Base-by-base conservation (phyloP, 805 yeast genomes). In the Lipomyces chichibuensis region DNA sequence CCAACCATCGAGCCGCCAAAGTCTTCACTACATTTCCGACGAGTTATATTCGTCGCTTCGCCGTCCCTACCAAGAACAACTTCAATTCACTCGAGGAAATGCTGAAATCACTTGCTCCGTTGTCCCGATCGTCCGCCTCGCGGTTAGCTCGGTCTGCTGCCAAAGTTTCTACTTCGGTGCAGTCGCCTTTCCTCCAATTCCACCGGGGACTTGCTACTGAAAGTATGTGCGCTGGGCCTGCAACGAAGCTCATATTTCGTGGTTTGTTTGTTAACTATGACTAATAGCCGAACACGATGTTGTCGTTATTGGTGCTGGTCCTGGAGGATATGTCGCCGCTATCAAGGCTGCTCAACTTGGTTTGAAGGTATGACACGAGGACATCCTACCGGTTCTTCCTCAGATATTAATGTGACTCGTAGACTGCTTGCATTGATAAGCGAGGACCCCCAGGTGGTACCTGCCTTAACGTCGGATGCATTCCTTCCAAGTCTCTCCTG, bases 301-400 rank as follows among this genome's bases (percentile, higher is more conserved):
- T 64, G 96, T 94, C 64, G 91, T 95, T 74, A 90, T 95, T 77
- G 99, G 99, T 74, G 98, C 98, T 75, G 99, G 99, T 67, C 99
- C 99, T 74, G 99, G 98, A 80, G 99, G 99, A 70, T 95, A 95
- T 80, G 95, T 95, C 75, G 98, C 98, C 64, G 99, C 99, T 76
- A 95, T 95, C 80, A 94, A 92, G 81, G 97, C 97, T 68, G 99
- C 99, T 60, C 99, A 95, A 84, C 84, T 93, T 69, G 98, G 98
- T 54, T 85, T 84, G 75, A 88, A 93, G 67, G 73, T 71, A 55
- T 43, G 49, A 37, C 43, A 13, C 43, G 43, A 37, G 49, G 23
- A 43, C 20, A 43, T 43, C n/a, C 11, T 43, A 17, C 49, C 49
- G 49, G n/a, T 43, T 43, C 14, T 61, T 60, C 25, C 39, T 35